Conservation (phyloP, 2,329 filamentous ascomycete species). For the Apiospora phragmitis region DNA sequence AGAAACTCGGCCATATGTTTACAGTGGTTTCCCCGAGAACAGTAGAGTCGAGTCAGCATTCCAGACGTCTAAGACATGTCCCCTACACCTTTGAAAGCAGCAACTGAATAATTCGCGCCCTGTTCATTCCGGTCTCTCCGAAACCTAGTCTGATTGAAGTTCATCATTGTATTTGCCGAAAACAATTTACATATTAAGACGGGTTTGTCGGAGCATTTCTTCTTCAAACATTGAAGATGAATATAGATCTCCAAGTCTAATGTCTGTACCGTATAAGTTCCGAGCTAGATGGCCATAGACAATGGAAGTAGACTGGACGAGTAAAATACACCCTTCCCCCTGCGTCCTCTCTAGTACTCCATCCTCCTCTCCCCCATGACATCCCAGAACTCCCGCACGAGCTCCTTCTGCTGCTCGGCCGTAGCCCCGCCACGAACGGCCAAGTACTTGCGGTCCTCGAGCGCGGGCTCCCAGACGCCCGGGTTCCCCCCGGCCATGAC, state of each 20-base stretch:
- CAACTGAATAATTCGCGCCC: not conserved
- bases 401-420: constrained; percentile 57
- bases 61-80: not conserved
- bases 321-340: not conserved
- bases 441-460: constrained; percentile 63
- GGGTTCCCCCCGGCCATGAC: constrained; percentile 72
- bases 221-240: not conserved
- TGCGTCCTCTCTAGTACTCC: constrained; percentile 40
- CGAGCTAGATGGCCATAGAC: not conserved
- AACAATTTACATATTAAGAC: not conserved
- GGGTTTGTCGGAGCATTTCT: not conserved
- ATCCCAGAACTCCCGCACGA: constrained; percentile 65
- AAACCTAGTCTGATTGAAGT: not conserved
- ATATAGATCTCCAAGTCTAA: not conserved
- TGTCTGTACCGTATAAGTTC: not conserved
- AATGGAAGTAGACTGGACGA: not conserved
- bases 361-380: constrained; percentile 56
- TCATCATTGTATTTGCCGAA: not conserved
- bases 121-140: not conserved
- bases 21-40: not conserved
- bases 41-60: not conserved
- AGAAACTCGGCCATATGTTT: not conserved
- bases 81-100: not conserved
- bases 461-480: constrained; percentile 64
- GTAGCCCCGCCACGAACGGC: constrained; percentile 56